A percentile compares a stretch with the other conserved stretches of the same genome.
phyloP scores from a whole-genome alignment of 805 yeast genomes.

The Ogataea pignaliae region DNA sequence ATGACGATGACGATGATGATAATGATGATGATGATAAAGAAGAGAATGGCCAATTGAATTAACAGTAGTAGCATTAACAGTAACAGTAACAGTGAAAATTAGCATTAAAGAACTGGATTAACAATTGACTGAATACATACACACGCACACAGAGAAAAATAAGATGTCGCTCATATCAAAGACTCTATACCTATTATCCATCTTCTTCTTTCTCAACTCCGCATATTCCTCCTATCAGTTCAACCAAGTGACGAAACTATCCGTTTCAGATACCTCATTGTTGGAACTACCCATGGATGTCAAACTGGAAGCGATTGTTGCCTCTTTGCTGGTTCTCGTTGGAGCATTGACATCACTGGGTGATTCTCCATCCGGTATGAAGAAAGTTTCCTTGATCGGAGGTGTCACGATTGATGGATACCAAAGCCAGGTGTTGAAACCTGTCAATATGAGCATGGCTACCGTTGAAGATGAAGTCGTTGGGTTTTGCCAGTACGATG shows the following conservation, averaged over 20 bases:
- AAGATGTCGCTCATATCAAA: background rate
- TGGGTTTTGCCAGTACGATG: conserved; percentile 40
- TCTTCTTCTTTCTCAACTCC: conserved; percentile 37
- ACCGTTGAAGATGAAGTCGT: conserved; percentile 41
- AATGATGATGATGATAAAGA: no score
- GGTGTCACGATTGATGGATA: conserved; percentile 23
- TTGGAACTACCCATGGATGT: conserved; percentile 41
- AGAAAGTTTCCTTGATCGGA: background rate
- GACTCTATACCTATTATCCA: background rate
- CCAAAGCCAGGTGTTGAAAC: conserved; percentile 33
- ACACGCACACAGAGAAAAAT: no score
- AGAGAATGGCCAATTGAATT: no score
- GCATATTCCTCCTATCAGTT: conserved; percentile 53
- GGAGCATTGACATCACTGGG: conserved; percentile 34
- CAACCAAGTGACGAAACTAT: conserved; percentile 34
- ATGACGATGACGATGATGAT: no score
- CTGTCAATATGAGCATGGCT: conserved; percentile 46
- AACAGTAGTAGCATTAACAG: no score
- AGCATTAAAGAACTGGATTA: no score
- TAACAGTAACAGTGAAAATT: no score
- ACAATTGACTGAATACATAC: no score
- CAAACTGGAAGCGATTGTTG: conserved; percentile 44
- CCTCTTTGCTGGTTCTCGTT: conserved; percentile 38
- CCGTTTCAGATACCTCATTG: conserved; percentile 2
- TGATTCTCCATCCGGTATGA: conserved; percentile 12